Evolutionary conservation across 169 alveolate species (phyloP).

Genomic region (Eimeria necatrix): DNA sequence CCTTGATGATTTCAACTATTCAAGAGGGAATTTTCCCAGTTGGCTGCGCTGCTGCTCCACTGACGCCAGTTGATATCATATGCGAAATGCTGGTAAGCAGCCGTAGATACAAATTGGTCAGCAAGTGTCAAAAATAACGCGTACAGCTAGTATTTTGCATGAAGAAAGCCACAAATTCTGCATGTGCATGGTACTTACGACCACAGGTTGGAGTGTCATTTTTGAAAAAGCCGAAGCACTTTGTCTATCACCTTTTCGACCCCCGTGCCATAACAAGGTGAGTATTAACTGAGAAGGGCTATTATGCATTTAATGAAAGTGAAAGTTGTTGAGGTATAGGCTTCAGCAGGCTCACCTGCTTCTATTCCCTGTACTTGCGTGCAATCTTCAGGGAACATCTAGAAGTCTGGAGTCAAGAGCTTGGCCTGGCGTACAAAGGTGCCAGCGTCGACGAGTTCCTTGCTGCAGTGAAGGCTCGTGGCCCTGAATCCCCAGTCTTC

Average conservation of each 20-base stretch:
- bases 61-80: conserved; percentile 86
- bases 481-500: conserved; percentile 87
- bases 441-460: conserved; percentile 85
- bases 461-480: conserved; percentile 84
- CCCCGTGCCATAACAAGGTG: conserved; percentile 82
- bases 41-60: conserved; percentile 87
- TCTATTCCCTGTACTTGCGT: neutral
- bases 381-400: conserved; percentile 66
- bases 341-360: neutral
- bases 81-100: conserved; percentile 84
- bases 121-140: neutral
- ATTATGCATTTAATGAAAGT: neutral
- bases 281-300: neutral
- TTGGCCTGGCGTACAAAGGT: conserved; percentile 85
- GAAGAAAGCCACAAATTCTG: neutral
- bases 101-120: neutral
- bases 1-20: conserved; percentile 84
- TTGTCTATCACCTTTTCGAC: conserved; percentile 86
- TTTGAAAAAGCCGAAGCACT: conserved; percentile 82
- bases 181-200: neutral
- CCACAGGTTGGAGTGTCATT: conserved; percentile 83
- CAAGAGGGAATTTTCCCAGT: conserved; percentile 87
- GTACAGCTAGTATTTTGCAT: neutral
- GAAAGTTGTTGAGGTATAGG: neutral
- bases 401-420: conserved; percentile 85